Base-by-base conservation (phyloP, 805 yeast genomes). In the Danielozyma ontarioensis region DNA sequence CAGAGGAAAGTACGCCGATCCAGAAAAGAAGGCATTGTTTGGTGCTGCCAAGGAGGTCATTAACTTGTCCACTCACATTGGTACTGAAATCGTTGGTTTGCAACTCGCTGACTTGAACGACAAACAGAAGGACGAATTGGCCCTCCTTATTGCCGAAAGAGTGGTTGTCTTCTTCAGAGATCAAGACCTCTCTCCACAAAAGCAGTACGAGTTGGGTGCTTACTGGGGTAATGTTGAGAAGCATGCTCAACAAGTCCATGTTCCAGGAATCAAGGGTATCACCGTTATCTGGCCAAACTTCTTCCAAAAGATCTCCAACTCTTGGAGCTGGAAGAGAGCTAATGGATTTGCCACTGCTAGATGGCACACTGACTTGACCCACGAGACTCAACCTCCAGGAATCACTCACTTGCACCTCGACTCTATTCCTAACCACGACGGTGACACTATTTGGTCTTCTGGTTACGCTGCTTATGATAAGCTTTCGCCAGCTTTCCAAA, bases 41-140 rank as follows among this genome's bases (percentile, higher is more conserved):
- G 55, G 57, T 12, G 60, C 60, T 13, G 59, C 60, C 18, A 54
- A 44, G 32, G 55, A 51, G 32, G 60, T 55, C n/a, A 50, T 24
- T 22, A 26, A 55, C 40, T 46, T 55, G 45, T 52, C 60, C 39
- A 51, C 51, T 33, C 59, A 54, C 38, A 46, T 55, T 37, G 60
- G 60, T 17, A 54, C 59, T 10, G 60, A 55, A 34, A 51, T 55
- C 29, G 53, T 54, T 17, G 60, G 60, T 5, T 47, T 55, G 39
- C 60, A 55, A 31, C 50, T 55, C 38, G 31, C 49, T 5, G 58
- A 55, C 13, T 49, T 55, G 46, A 44, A 28, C 37, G 57, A 55
- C 31, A 27, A 54, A 35, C 59, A 54, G 26, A 52, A 47, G 37
- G 57, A 55, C 40, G 60, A 55, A 31, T 47, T 55, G 48, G 60